Conservation (phyloP, 345 rosid genomes). For the Pistacia vera region DNA sequence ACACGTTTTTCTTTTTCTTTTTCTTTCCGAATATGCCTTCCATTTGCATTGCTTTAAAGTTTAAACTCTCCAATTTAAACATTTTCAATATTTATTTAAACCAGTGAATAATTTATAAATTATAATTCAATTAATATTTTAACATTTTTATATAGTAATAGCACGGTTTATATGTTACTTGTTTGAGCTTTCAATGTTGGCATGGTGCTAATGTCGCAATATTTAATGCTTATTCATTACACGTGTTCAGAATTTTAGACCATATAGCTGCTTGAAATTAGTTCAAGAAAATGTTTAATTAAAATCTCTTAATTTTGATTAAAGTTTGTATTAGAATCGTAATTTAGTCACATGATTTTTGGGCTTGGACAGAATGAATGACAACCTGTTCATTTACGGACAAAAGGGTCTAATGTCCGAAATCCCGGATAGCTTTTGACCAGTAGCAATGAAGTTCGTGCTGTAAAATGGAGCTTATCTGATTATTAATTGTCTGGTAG, state of each 20-base stretch:
- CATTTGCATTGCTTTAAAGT: too few relatives aligned
- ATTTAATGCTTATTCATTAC: conserved; percentile 5
- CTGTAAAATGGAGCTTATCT: too few relatives aligned
- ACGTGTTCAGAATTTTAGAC: background rate
- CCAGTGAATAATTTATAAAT: too few relatives aligned
- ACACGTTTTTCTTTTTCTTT: background rate
- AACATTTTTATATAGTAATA: background rate
- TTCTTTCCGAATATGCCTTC: too few relatives aligned
- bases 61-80: too few relatives aligned
- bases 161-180: background rate
- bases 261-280: background rate
- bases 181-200: background rate
- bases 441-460: too few relatives aligned
- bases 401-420: background rate
- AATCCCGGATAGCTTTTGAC: background rate
- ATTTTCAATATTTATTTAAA: too few relatives aligned
- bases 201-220: background rate
- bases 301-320: background rate
- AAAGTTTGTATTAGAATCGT: background rate
- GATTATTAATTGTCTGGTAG: too few relatives aligned
- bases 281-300: background rate
- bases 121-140: too few relatives aligned
- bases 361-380: background rate
- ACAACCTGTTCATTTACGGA: conserved; percentile 1
- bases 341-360: background rate